A percentile compares a stretch with the other conserved stretches of the same genome.
phyloP scores from a whole-genome alignment of 805 yeast species.

The Cyberlindnera meyerae region DNA sequence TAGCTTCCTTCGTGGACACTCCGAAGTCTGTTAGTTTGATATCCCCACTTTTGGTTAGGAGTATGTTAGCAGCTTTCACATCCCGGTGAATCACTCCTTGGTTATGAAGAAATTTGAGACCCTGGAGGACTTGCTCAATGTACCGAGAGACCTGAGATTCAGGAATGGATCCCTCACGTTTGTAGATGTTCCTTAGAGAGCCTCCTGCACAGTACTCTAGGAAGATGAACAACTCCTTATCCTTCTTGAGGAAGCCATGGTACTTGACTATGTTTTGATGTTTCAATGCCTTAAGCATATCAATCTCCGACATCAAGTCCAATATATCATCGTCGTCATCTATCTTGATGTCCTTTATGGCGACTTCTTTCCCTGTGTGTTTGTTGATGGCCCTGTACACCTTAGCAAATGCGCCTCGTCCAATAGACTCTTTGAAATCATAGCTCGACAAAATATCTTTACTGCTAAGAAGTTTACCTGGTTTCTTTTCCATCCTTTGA shows the following conservation, averaged over 20 bases:
- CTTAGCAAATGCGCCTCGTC: slow-evolving; percentile 88
- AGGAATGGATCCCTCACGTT: slow-evolving; percentile 38
- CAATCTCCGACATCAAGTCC: slow-evolving; percentile 57
- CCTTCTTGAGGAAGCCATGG: slow-evolving; percentile 80
- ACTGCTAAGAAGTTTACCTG: slow-evolving; percentile 27
- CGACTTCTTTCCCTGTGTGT: slow-evolving; percentile 63
- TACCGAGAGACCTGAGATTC: slow-evolving; percentile 60
- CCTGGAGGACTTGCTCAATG: slow-evolving; percentile 64
- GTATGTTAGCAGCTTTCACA: slow-evolving; percentile 73
- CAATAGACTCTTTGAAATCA: slow-evolving; percentile 58
- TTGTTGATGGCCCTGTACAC: slow-evolving; percentile 74
- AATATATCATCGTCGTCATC: slow-evolving; percentile 69
- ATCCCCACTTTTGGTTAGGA: slow-evolving; percentile 59
- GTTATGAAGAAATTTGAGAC: slow-evolving; percentile 59
- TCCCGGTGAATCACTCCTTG: slow-evolving; percentile 69
- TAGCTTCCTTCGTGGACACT: slow-evolving; percentile 65
- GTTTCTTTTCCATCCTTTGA: slow-evolving; percentile 42
- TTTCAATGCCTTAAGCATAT: slow-evolving; percentile 66
- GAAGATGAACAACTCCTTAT: slow-evolving; percentile 67
- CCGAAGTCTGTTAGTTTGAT: slow-evolving; percentile 75
- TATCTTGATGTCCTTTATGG: slow-evolving; percentile 72
- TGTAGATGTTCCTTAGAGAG: slow-evolving; percentile 45
- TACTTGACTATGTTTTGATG: slow-evolving; percentile 91
- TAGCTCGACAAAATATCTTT: slow-evolving; percentile 34
- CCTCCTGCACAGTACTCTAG: slow-evolving; percentile 68